A percentile compares a stretch with the other conserved stretches of the same genome.
phyloP scores from a whole-genome alignment of 768 basidiomycete species.

The Serendipita sp. region DNA sequence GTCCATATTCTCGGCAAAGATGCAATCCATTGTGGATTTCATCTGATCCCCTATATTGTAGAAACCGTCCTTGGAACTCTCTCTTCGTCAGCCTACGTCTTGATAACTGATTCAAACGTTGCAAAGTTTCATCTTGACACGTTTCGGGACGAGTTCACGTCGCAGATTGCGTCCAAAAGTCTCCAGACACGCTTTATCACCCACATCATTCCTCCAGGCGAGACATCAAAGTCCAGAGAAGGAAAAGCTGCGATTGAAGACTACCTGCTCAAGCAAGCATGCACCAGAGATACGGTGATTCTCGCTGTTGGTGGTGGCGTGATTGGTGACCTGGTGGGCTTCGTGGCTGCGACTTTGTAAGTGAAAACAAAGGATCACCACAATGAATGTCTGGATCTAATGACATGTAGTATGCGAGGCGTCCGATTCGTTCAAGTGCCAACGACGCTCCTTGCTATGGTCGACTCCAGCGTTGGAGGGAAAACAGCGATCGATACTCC shows the following conservation, averaged over 20 bases:
- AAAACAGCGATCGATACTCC: constrained; percentile 99
- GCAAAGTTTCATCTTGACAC: constrained; percentile 58
- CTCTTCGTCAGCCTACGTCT: constrained; percentile 71
- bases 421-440: constrained; percentile 92
- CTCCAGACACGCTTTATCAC: constrained; percentile 42
- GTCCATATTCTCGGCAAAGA: constrained; percentile 75
- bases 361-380: constrained; percentile 18
- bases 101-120: constrained; percentile 86
- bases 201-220: constrained; percentile 74
- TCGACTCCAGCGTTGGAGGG: constrained; percentile 92
- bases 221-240: constrained; percentile 78
- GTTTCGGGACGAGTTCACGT: constrained; percentile 51
- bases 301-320: constrained; percentile 93
- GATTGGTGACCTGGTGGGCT: constrained; percentile 91
- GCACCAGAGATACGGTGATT: constrained; percentile 85
- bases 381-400: not conserved
- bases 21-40: constrained; percentile 87
- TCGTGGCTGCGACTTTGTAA: constrained; percentile 92
- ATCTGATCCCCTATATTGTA: constrained; percentile 75
- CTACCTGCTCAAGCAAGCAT: constrained; percentile 70
- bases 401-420: constrained; percentile 71
- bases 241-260: constrained; percentile 92
- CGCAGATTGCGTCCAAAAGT: constrained; percentile 27
- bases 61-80: constrained; percentile 52
- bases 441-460: constrained; percentile 94